Percentiles rank a stretch among this genome's conserved stretches.
These are phyloP conservation scores for Lactarius akahatsu DNA, from an alignment of 768 basidiomycete genomes.

Conservation along the genomic window DNA sequence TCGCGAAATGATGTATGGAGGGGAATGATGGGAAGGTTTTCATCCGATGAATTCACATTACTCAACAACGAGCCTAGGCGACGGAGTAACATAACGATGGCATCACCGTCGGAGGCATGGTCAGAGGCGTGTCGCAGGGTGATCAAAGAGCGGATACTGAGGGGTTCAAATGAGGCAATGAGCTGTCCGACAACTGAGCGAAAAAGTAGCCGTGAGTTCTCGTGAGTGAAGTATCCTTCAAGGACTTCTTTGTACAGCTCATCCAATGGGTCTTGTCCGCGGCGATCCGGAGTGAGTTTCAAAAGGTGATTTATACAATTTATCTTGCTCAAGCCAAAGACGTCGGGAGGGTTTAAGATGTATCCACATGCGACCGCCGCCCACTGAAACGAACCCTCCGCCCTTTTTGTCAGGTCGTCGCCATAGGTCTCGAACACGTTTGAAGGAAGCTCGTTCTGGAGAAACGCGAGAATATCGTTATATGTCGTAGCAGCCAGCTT, in stretches of 20 bases:
- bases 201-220: not conserved
- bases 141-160: not conserved
- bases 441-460: too few relatives aligned
- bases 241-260: too few relatives aligned
- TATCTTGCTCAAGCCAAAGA: not conserved
- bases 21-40: not conserved
- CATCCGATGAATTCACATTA: not conserved
- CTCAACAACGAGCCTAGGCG: slow-evolving; percentile 4
- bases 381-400: too few relatives aligned
- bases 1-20: not conserved
- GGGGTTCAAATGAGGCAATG: not conserved
- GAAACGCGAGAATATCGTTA: too few relatives aligned
- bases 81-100: not conserved
- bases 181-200: slow-evolving; percentile 3
- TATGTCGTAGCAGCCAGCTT: too few relatives aligned
- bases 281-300: not conserved
- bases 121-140: not conserved
- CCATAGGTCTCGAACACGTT: too few relatives aligned
- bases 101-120: not conserved
- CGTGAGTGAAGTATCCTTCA: too few relatives aligned
- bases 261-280: not conserved
- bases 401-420: too few relatives aligned
- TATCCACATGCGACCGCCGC: too few relatives aligned
- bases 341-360: not conserved
- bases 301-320: not conserved